A percentile compares a stretch with the other conserved stretches of the same genome.
Evolutionary conservation across 441 rosid genomes (phyloP).

Genomic region (Adansonia grandidieri): DNA sequence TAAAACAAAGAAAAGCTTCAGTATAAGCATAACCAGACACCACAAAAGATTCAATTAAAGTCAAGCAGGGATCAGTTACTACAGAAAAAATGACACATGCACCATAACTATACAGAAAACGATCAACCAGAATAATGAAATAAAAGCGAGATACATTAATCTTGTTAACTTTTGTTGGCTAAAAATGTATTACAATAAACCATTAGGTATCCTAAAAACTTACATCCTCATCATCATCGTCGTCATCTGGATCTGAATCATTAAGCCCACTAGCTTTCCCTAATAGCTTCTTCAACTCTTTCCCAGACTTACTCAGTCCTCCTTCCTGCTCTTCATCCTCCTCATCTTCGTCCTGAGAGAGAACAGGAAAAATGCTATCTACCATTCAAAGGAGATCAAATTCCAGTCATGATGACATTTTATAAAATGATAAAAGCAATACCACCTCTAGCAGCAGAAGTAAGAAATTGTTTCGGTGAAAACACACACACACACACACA

Average conservation of each 20-base stretch:
- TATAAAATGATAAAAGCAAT: background rate
- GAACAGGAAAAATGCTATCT: background rate
- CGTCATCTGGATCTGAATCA: conserved; percentile 84
- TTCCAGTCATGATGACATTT: background rate
- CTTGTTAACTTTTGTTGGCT: background rate
- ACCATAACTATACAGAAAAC: background rate
- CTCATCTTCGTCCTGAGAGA: conserved; percentile 85
- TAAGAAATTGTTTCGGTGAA: background rate
- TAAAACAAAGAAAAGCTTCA: background rate
- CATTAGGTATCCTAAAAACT: conserved; percentile 32
- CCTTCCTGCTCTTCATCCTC: conserved; percentile 88
- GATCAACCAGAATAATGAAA: background rate
- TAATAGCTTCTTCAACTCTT: conserved; percentile 88
- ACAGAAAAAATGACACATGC: background rate
- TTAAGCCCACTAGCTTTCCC: conserved; percentile 68
- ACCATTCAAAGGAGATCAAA: background rate
- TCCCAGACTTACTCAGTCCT: conserved; percentile 89
- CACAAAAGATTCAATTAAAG: background rate
- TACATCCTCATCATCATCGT: conserved; percentile 78
- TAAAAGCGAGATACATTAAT: background rate
- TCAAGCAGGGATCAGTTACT: background rate
- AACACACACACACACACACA: background rate
- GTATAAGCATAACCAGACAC: background rate
- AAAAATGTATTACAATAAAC: conserved; percentile 8
- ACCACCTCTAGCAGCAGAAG: background rate